These are phyloP conservation scores for Lactarius sanguifluus DNA, from an alignment of 768 basidiomycete species.

Conservation along the genomic window DNA sequence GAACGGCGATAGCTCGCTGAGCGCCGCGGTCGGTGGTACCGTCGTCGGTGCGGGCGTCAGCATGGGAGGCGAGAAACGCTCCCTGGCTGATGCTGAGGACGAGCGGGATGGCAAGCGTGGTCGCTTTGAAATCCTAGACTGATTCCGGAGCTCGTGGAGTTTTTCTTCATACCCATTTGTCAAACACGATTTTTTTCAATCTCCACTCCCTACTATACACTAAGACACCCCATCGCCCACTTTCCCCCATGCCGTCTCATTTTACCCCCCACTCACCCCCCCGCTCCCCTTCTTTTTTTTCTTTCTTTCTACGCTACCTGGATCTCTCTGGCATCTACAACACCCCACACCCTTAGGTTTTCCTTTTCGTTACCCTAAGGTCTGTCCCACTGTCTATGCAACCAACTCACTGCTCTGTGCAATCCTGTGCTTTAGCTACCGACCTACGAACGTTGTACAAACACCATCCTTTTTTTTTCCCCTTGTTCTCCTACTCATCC, in stretches of 20 bases:
- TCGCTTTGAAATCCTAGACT: conserved; percentile 44
- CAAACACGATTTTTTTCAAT: not conserved
- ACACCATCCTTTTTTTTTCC: not conserved
- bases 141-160: conserved; percentile 4
- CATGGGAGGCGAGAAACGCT: conserved; percentile 28
- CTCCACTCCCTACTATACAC: not conserved
- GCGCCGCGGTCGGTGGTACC: conserved; percentile 2
- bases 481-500: not conserved
- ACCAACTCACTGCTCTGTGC: conserved; percentile 17
- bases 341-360: not conserved
- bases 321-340: conserved; percentile 24
- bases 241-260: not conserved
- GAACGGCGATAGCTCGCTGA: conserved; percentile 46
- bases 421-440: conserved; percentile 17
- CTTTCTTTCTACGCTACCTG: not conserved
- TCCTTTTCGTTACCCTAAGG: not conserved
- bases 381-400: conserved; percentile 18
- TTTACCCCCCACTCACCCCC: not conserved
- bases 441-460: conserved; percentile 19
- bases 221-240: not conserved
- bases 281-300: not conserved
- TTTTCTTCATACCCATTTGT: conserved; percentile 1
- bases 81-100: conserved; percentile 35
- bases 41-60: conserved; percentile 41
- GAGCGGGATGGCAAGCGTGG: conserved; percentile 41